Evolutionary conservation across 2,329 filamentous ascomycete genomes (phyloP).

Genomic region (Ophiocordyceps camponoti-leonardi): DNA sequence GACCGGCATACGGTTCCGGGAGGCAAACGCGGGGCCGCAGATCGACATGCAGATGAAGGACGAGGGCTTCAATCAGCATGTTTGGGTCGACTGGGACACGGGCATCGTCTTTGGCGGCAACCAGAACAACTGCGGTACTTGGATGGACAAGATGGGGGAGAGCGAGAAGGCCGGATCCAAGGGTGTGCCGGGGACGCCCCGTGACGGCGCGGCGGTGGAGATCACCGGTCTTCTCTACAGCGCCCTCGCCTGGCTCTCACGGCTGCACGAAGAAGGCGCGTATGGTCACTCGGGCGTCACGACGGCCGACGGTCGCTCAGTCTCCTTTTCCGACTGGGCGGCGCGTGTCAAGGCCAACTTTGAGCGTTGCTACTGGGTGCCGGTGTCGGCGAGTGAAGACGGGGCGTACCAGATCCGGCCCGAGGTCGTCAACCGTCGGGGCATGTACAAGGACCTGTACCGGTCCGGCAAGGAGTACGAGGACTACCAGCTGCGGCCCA

Average conservation of each 20-base stretch:
- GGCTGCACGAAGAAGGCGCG: slow-evolving; percentile 47
- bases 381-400: slow-evolving; percentile 52
- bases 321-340: slow-evolving; percentile 69
- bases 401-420: slow-evolving; percentile 64
- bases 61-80: slow-evolving; percentile 81
- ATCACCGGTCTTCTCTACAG: slow-evolving; percentile 92
- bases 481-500: slow-evolving; percentile 89
- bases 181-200: slow-evolving; percentile 86
- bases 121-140: slow-evolving; percentile 89
- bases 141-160: slow-evolving; percentile 99
- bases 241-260: slow-evolving; percentile 61
- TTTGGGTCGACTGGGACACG: slow-evolving; percentile 76
- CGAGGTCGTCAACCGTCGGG: slow-evolving; percentile 67
- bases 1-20: slow-evolving; percentile 74
- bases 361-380: slow-evolving; percentile 83
- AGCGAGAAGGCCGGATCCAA: slow-evolving; percentile 80
- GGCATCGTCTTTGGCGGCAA: slow-evolving; percentile 91
- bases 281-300: slow-evolving; percentile 62
- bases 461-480: slow-evolving; percentile 88
- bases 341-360: slow-evolving; percentile 67
- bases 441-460: slow-evolving; percentile 97
- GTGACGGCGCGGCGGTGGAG: slow-evolving; percentile 87
- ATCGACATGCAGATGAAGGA: slow-evolving; percentile 89
- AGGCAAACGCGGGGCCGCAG: slow-evolving; percentile 78
- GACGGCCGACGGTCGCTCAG: slow-evolving; percentile 36